These are phyloP conservation scores for Dimocarpus longan DNA, from an alignment of 345 rosid genomes.

Conservation along the genomic window DNA sequence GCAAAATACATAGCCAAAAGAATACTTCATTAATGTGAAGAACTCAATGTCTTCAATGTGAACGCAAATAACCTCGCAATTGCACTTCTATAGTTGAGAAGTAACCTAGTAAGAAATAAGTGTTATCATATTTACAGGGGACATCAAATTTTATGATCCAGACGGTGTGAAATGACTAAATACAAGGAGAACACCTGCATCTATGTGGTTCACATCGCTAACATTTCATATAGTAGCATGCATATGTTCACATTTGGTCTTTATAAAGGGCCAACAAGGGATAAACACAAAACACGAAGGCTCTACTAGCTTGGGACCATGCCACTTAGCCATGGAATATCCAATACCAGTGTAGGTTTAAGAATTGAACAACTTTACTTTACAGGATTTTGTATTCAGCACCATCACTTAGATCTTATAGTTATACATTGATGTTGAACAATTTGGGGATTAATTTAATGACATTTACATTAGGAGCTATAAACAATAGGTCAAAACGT, in stretches of 20 bases:
- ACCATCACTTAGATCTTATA: neutral
- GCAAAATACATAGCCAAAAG: neutral
- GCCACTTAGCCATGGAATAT: neutral
- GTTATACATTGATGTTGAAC: neutral
- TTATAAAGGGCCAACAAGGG: neutral
- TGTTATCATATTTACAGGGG: neutral
- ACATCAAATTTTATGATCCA: neutral
- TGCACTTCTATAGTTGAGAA: neutral
- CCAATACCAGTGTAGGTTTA: neutral
- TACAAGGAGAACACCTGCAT: neutral
- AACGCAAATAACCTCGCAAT: neutral
- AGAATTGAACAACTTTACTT: neutral
- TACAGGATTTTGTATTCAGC: neutral
- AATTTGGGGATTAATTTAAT: neutral
- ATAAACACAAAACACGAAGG: neutral
- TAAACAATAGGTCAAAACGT: neutral
- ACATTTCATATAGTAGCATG: slow-evolving; percentile 1
- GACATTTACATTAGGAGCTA: too few relatives aligned
- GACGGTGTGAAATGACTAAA: neutral
- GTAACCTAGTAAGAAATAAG: neutral
- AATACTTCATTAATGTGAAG: neutral
- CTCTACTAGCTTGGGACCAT: neutral
- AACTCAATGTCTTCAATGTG: too few relatives aligned
- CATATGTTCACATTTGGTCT: neutral
- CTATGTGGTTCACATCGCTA: neutral